A percentile compares a stretch with the other conserved stretches of the same genome.
These are phyloP conservation scores for Colletotrichum kahawae DNA, from an alignment of 2,329 filamentous ascomycete genomes.

Conservation along the genomic window DNA sequence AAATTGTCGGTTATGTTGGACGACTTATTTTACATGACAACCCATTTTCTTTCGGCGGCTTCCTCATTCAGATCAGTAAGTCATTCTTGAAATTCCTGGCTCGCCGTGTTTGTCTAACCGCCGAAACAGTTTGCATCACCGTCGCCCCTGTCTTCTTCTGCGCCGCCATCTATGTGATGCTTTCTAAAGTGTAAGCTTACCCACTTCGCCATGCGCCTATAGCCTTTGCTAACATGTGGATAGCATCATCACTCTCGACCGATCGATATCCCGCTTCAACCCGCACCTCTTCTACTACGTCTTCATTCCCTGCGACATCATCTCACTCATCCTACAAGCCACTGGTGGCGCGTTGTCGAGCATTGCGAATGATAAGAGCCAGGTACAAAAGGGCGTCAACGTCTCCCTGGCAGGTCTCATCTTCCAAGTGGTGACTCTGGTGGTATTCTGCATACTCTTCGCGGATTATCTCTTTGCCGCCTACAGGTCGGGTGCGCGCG, in stretches of 20 bases:
- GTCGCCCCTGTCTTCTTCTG: constrained; percentile 32
- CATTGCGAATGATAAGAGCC: constrained; percentile 17
- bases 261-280: constrained; percentile 29
- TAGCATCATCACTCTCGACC: constrained; percentile 30
- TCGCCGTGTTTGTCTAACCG: background rate
- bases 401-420: constrained; percentile 56
- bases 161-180: constrained; percentile 32
- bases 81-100: background rate
- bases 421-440: constrained; percentile 56
- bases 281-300: constrained; percentile 36
- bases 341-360: constrained; percentile 52
- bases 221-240: background rate
- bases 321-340: constrained; percentile 58
- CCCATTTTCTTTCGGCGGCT: constrained; percentile 61
- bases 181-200: constrained; percentile 16
- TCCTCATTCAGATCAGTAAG: constrained; percentile 64
- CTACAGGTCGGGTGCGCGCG: constrained; percentile 26
- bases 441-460: constrained; percentile 48
- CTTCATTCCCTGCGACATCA: constrained; percentile 54
- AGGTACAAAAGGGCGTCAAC: constrained; percentile 44
- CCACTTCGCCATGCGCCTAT: constrained; percentile 7
- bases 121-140: constrained; percentile 32
- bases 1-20: constrained; percentile 67
- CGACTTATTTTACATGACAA: constrained; percentile 61
- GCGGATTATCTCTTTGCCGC: constrained; percentile 42